Conservation (phyloP, 805 yeast genomes). For the Metschnikowia lochheadii region DNA sequence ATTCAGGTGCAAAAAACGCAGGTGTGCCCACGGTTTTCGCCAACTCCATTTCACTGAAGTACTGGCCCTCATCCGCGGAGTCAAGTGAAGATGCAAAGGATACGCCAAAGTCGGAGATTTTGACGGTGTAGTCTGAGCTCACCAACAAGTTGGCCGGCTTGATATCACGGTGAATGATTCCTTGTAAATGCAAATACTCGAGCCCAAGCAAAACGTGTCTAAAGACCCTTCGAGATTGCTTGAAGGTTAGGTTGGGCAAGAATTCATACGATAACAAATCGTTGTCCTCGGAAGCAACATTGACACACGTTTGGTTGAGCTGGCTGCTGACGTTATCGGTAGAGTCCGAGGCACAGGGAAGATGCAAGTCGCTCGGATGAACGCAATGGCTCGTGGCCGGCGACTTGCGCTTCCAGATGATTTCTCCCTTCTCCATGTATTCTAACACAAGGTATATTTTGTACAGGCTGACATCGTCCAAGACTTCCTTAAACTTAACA, state of each 20-base stretch:
- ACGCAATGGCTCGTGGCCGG: slow-evolving; percentile 9
- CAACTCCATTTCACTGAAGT: slow-evolving; percentile 62
- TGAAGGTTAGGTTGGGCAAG: slow-evolving; percentile 60
- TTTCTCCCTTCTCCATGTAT: slow-evolving; percentile 86
- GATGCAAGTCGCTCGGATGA: not conserved
- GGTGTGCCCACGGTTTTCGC: slow-evolving; percentile 98
- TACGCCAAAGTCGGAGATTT: slow-evolving; percentile 96
- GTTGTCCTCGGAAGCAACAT: slow-evolving; percentile 16
- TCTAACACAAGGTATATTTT: slow-evolving; percentile 89
- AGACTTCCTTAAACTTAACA: slow-evolving; percentile 51
- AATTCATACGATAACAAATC: slow-evolving; percentile 22
- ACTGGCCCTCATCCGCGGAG: slow-evolving; percentile 42
- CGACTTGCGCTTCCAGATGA: slow-evolving; percentile 57
- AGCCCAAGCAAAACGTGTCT: slow-evolving; percentile 84
- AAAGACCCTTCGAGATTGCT: slow-evolving; percentile 65
- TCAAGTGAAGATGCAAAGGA: slow-evolving; percentile 59
- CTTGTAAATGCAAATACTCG: slow-evolving; percentile 86
- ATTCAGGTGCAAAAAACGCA: slow-evolving; percentile 84
- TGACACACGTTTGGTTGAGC: not conserved
- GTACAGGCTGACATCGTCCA: slow-evolving; percentile 78
- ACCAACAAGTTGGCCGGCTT: slow-evolving; percentile 90
- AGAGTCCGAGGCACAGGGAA: slow-evolving; percentile 2
- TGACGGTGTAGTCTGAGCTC: slow-evolving; percentile 65
- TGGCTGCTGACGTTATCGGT: slow-evolving; percentile 5
- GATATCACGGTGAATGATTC: slow-evolving; percentile 90